Evolutionary conservation across 1,284 basidiomycete genomes (phyloP), one percentile per base, ranked within the genome.

Genomic region (Ustilago loliicola): DNA sequence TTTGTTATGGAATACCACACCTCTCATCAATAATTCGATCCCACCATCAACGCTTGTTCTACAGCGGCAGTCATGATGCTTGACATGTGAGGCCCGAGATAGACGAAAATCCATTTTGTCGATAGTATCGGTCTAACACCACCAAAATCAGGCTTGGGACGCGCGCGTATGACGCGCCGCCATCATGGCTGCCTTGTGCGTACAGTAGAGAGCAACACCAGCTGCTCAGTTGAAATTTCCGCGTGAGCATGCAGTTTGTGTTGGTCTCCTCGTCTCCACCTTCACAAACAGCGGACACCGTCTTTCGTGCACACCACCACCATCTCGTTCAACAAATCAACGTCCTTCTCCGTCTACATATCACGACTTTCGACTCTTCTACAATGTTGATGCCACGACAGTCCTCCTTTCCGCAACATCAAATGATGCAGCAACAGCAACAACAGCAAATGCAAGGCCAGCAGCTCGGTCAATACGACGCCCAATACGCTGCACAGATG

Each of bases 331-430:
- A n/a, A n/a, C n/a, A n/a, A n/a, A n/a, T n/a, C n/a, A n/a, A n/a
- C n/a, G n/a, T n/a, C n/a, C n/a, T n/a, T 34, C 32, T 34, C 11
- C 32, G 32, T 11, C 32, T n/a, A n/a, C 32, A 11, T 34, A 34
- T 34, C 32, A 11, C 32, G 32, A 38, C 15, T 15, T 15, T 10
- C 15, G 17, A 15, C 9, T 3, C 17, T 32, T 48, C 29, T 2
- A 50, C 15, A 27, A 70, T 76, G 67, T 42, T 67, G 61, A 71
- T 67, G 63, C 61, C 73, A 32, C 29, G 67, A 4, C 73, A 67
- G 51, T 71, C 73, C 21, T 70, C 62, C 1, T 70, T 50, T 27
- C 63, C 72, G 1, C 72, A 74, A 48, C 62, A 64, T 13, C 62
- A 61, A 23, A 45, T 55, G 29, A 59, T 61, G 61, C 52, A 55